Percentiles rank a stretch among this genome's conserved stretches.
phyloP scores from a whole-genome alignment of 139 green algal species.

The Chlorella sp. region DNA sequence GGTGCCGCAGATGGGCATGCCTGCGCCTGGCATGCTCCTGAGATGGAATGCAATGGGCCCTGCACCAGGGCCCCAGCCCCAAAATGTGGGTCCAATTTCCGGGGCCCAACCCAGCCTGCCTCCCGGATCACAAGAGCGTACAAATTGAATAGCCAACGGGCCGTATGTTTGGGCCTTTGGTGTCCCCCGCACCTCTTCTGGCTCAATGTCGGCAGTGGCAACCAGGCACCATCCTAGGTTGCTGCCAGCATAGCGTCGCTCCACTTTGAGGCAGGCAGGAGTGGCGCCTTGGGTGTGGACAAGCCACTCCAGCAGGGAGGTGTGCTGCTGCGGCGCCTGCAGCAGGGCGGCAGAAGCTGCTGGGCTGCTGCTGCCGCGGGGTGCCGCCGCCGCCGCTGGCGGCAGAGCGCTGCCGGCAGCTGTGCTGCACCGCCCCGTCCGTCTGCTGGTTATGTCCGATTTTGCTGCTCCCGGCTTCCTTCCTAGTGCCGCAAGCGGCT shows the following conservation, averaged over 20 bases:
- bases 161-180: not conserved
- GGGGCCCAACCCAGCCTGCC: too few species aligned
- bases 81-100: too few species aligned
- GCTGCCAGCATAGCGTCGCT: not conserved
- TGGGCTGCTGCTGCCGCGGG: not conserved
- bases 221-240: conserved; percentile 30
- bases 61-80: too few species aligned
- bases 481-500: too few species aligned
- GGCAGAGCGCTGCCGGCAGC: not conserved
- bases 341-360: not conserved
- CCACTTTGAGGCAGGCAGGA: conserved; percentile 27
- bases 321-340: not conserved
- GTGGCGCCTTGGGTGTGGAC: not conserved
- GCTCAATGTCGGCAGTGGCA: conserved; percentile 23
- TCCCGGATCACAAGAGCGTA: too few species aligned
- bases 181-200: conserved; percentile 11
- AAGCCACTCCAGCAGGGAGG: conserved; percentile 14
- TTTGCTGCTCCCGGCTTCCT: too few species aligned
- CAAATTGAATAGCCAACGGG: too few species aligned
- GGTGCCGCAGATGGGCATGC: too few species aligned
- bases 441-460: too few species aligned
- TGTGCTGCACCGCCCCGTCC: too few species aligned
- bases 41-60: too few species aligned
- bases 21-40: too few species aligned
- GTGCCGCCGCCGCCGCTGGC: not conserved